phyloP scores from a whole-genome alignment of 2,329 filamentous ascomycete species.

The Colletotrichum sidae region DNA sequence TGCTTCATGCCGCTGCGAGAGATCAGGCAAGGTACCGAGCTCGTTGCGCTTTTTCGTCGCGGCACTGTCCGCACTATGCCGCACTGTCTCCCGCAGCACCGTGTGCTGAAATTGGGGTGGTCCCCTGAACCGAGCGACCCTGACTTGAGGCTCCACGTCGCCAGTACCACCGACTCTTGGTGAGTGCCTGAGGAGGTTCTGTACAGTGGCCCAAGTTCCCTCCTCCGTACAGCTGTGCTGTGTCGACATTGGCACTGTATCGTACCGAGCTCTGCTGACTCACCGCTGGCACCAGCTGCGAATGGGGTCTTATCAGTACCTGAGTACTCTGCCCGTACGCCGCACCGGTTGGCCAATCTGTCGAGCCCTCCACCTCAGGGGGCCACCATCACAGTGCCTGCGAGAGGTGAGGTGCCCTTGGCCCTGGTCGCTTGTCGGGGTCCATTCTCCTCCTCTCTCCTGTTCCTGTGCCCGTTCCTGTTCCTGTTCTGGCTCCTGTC shows the following conservation, averaged over 20 bases:
- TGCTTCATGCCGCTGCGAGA: not conserved
- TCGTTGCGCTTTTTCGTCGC: not conserved
- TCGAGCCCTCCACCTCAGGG: too few relatives aligned
- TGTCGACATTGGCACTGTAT: too few relatives aligned
- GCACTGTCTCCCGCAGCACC: conserved; percentile 3
- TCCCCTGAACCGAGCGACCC: conserved; percentile 33
- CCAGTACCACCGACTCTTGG: not conserved
- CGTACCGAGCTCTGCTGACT: too few relatives aligned
- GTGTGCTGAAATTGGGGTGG: conserved; percentile 28
- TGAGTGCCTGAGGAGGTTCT: not conserved
- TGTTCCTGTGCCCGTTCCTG: too few relatives aligned
- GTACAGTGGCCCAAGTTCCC: too few relatives aligned
- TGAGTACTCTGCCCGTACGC: too few relatives aligned
- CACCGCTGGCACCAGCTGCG: too few relatives aligned
- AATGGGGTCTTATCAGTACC: too few relatives aligned
- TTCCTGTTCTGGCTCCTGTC: conserved; percentile 8
- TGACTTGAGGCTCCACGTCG: conserved; percentile 18
- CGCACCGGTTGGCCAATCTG: too few relatives aligned
- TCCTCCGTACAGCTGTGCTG: too few relatives aligned
- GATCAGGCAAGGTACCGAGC: conserved; percentile 1
- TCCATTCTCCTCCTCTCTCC: conserved; percentile 18
- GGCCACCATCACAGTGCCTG: not conserved
- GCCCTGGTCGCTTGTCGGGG: conserved; percentile 20
- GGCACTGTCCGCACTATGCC: conserved; percentile 15
- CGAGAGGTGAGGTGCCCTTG: not conserved